phyloP scores from a whole-genome alignment of 176 grass and related monocot species.

The Oryza punctata region DNA sequence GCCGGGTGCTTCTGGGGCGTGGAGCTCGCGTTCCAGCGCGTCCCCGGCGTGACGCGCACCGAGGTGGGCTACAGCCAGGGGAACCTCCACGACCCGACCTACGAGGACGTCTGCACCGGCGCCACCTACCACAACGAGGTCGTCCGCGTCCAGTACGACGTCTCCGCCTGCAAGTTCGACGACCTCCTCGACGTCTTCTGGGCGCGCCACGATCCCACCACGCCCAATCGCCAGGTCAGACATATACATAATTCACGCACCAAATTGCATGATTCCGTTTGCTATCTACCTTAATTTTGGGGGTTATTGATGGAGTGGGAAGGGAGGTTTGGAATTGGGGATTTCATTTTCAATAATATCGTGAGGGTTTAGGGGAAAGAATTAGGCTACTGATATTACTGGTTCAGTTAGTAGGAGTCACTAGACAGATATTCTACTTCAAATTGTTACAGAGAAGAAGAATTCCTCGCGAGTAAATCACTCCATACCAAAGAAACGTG shows the following conservation, averaged over 20 bases:
- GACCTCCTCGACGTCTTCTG: slow-evolving; percentile 86
- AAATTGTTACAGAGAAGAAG: neutral
- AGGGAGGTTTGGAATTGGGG: neutral
- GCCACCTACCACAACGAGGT: slow-evolving; percentile 84
- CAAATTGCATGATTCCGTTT: neutral
- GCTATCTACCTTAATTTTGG: neutral
- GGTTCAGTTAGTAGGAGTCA: neutral
- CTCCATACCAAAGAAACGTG: slow-evolving; percentile 27
- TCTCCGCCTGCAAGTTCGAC: slow-evolving; percentile 70
- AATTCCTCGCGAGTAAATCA: slow-evolving; percentile 61
- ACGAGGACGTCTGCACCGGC: slow-evolving; percentile 96
- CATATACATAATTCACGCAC: neutral
- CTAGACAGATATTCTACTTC: neutral
- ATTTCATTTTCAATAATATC: neutral
- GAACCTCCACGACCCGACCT: slow-evolving; percentile 71
- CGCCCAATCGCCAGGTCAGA: slow-evolving; percentile 86
- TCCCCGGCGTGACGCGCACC: slow-evolving; percentile 81
- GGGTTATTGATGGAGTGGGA: neutral
- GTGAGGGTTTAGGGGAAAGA: neutral
- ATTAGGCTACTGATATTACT: neutral
- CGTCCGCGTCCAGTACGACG: slow-evolving; percentile 88
- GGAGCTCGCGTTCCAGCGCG: slow-evolving; percentile 90
- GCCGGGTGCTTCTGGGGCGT: slow-evolving; percentile 99
- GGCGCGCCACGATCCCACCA: slow-evolving; percentile 84
- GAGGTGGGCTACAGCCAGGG: slow-evolving; percentile 98